These are phyloP conservation scores for Fonsecaea nubica DNA, from an alignment of 2,329 filamentous ascomycete species.

Conservation along the genomic window DNA sequence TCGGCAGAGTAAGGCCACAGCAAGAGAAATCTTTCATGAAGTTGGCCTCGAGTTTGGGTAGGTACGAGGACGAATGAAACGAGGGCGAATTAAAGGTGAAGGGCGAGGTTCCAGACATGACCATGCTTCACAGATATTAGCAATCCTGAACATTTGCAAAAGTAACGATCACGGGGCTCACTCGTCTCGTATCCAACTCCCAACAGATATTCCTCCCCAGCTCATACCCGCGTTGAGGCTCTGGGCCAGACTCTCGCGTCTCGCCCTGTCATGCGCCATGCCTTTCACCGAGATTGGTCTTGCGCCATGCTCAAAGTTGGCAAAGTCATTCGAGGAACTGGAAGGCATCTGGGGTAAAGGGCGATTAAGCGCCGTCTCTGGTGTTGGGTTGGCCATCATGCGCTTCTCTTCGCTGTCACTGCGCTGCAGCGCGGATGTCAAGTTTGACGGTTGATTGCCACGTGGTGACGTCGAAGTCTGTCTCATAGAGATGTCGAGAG, in stretches of 20 bases:
- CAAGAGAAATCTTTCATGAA: slow-evolving; percentile 98
- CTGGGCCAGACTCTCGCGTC: slow-evolving; percentile 66
- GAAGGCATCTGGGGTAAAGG: slow-evolving; percentile 41
- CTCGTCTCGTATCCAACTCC: slow-evolving; percentile 98
- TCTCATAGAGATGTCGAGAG: slow-evolving; percentile 66
- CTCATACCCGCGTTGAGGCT: slow-evolving; percentile 81
- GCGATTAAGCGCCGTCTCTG: slow-evolving; percentile 33
- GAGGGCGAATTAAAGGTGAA: slow-evolving; percentile 81
- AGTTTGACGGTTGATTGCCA: slow-evolving; percentile 65
- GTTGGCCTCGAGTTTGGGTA: slow-evolving; percentile 93
- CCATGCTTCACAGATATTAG: slow-evolving; percentile 67
- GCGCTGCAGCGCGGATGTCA: slow-evolving; percentile 66
- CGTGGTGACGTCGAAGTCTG: slow-evolving; percentile 65
- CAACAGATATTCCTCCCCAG: slow-evolving; percentile 95
- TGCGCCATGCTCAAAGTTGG: slow-evolving; percentile 51
- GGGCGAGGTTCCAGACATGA: slow-evolving; percentile 96
- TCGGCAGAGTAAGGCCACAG: slow-evolving; percentile 86
- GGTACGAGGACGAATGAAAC: slow-evolving; percentile 93
- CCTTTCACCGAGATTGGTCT: slow-evolving; percentile 65
- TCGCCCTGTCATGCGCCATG: slow-evolving; percentile 53
- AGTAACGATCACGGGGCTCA: slow-evolving; percentile 62
- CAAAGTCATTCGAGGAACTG: slow-evolving; percentile 34
- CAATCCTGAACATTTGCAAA: neutral
- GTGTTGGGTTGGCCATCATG: slow-evolving; percentile 26
- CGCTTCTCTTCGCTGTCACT: slow-evolving; percentile 51